Base-by-base conservation (phyloP, 345 rosid genomes). In the Trapa bicornis region DNA sequence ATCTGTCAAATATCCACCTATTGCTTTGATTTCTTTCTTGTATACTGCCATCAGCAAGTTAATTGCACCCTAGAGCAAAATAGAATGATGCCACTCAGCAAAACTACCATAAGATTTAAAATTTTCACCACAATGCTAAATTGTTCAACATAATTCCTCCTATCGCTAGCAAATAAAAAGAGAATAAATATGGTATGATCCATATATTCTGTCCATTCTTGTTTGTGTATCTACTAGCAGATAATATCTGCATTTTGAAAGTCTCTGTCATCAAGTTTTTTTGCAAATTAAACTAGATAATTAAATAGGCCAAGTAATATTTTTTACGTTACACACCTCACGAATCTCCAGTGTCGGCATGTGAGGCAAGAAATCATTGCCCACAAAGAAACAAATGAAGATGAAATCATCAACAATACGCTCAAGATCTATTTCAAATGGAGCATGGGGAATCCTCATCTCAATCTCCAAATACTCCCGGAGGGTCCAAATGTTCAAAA, bases 311-410 rank as follows among this genome's bases (percentile, higher is more conserved):
- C 9, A 22, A 12, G 9, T 5, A 50, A 54, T 33, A 35, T 11
- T 54, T 22, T 22, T 50, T 4, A 22, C n/a, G 6, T 43, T 65
- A 75, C 93, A 69, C 73, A 94, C 99, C 99, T 94, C 99, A 2
- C 90, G 92, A 76, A 94, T 94, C 83, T 94, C 99, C 69, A 94
- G 67, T 0, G 99, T 91, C 14, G 99, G 99, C 99, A 94, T 94
- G 77, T 91, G 97, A 41, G 99, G 99, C 75, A 94, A 75, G 71
- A 94, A 94, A 82, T 94, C 99, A 75, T 94, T 94, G 68, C 99
- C 99, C 71, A 91, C 99, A 39, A 94, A 94, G 79, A 94, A 91
- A 75, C 99, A 91, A 62, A 94, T 91, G 83, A 94, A 94, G 76
- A 94, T 80, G 75, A 94, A 94, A 78, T 94, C 97, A 76, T 94